Evolutionary conservation across 164 flowering plant genomes (phyloP), one percentile per base, ranked within the genome.

Genomic region (Litsea cubeba): DNA sequence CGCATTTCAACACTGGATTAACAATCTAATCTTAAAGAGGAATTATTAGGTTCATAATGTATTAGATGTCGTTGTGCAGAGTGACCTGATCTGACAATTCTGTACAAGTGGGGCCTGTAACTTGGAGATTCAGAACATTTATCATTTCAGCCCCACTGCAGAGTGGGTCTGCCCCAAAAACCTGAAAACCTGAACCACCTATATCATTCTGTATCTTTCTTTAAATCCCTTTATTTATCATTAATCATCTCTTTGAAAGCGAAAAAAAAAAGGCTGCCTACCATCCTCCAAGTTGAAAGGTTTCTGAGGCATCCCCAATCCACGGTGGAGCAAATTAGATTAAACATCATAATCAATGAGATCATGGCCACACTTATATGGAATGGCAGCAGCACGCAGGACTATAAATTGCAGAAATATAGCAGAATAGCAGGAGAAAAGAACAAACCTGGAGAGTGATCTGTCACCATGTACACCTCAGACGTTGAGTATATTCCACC

Each of bases 401-500:
- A 15, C 65, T 5, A 10, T 20, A 17, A n/a, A 23, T 8, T 20
- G 10, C 24, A 62, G 22, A 17, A 62, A 23, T 10, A 20, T 20
- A n/a, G 8, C 35, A 18, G 20, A 68, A 4, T 18, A 23, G 62
- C 60, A 26, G 49, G 23, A 70, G 17, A 32, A 65, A 46, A 68
- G 71, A 70, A 75, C 68, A 14, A 74, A 95, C 98, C 99, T 86
- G 94, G 90, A 60, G 99, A 94, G 23, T 79, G 89, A 84, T 96
- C 98, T 46, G 97, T 88, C 75, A 96, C 83, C 99, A 96, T 94
- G 85, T 90, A 96, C 66, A 96, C 81, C 86, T 96, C 99, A 23
- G 99, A 82, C 3, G 98, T 77, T 6, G 97, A 94, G 83, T 93
- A 96, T 80, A 96, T 83, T 68, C 95, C 99, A 66, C 97, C 99